These are phyloP conservation scores for Gelatoporia subvermispora DNA, from an alignment of 768 basidiomycete species.

Conservation along the genomic window DNA sequence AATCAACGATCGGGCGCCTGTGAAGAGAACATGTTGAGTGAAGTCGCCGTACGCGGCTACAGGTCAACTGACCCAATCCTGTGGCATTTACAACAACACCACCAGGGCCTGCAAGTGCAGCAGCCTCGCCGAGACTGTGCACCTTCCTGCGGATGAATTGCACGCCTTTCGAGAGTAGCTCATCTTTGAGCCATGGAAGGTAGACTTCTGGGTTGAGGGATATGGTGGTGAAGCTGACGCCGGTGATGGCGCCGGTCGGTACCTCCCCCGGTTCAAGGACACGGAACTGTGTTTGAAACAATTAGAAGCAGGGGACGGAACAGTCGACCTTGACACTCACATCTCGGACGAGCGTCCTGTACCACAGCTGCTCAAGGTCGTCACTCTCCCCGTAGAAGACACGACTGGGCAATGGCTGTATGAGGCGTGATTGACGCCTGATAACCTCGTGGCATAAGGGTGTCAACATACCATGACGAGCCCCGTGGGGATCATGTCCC, in stretches of 20 bases:
- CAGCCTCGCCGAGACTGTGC: constrained; percentile 41
- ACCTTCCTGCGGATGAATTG: constrained; percentile 39
- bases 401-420: constrained; percentile 34
- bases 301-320: not conserved
- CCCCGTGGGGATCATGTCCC: constrained; percentile 42
- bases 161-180: constrained; percentile 36
- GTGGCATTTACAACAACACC: constrained; percentile 54
- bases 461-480: constrained; percentile 32
- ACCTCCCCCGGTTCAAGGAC: constrained; percentile 29
- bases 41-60: not conserved
- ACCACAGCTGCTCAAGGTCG: constrained; percentile 30
- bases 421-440: not conserved
- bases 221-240: constrained; percentile 41
- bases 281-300: constrained; percentile 24
- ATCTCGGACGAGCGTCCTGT: constrained; percentile 32
- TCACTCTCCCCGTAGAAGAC: constrained; percentile 24
- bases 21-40: not conserved
- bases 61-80: constrained; percentile 41
- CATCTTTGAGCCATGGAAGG: constrained; percentile 41
- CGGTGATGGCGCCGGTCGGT: constrained; percentile 29
- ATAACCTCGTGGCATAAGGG: not conserved
- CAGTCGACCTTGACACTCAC: constrained; percentile 21
- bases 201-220: constrained; percentile 49
- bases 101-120: constrained; percentile 29
- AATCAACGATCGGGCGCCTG: constrained; percentile 66